Percentiles rank a stretch among this genome's conserved stretches.
Conservation (phyloP, 1,139 yeast genomes). For the Hanseniaspora uvarum region DNA sequence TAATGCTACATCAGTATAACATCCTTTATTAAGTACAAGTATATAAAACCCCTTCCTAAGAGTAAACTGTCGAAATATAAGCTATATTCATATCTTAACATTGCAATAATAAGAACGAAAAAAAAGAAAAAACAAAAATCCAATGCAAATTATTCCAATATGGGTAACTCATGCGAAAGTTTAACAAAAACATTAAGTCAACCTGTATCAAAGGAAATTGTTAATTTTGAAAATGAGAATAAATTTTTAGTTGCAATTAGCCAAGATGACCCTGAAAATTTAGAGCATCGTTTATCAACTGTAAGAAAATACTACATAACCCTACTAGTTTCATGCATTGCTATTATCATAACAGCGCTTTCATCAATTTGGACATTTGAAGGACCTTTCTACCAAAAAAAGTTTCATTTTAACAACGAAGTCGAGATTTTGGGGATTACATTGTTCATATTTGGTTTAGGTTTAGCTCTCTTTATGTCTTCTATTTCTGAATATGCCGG, state of each 20-base stretch:
- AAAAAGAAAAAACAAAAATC: too few relatives aligned
- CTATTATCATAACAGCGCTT: constrained; percentile 40
- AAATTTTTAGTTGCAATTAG: constrained; percentile 28
- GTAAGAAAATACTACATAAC: constrained; percentile 46
- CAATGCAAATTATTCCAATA: neutral
- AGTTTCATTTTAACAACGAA: constrained; percentile 46
- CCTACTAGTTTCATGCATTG: constrained; percentile 40
- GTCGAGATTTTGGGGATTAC: constrained; percentile 55
- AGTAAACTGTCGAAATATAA: too few relatives aligned
- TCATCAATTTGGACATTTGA: constrained; percentile 52
- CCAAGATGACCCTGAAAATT: constrained; percentile 45
- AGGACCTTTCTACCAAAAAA: constrained; percentile 38
- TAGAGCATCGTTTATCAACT: constrained; percentile 33
- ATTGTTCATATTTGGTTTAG: constrained; percentile 61
- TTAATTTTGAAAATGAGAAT: constrained; percentile 17
- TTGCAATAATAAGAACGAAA: too few relatives aligned
- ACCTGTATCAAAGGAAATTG: neutral
- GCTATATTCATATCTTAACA: too few relatives aligned
- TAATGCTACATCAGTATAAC: too few relatives aligned
- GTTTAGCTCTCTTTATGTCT: constrained; percentile 72
- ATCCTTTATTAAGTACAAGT: too few relatives aligned
- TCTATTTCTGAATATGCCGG: constrained; percentile 75
- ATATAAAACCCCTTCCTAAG: too few relatives aligned
- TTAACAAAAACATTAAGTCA: neutral
- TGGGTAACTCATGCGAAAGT: neutral